Conservation (phyloP, 2,329 filamentous ascomycete species). For the Gaeumannomyces sp. region DNA sequence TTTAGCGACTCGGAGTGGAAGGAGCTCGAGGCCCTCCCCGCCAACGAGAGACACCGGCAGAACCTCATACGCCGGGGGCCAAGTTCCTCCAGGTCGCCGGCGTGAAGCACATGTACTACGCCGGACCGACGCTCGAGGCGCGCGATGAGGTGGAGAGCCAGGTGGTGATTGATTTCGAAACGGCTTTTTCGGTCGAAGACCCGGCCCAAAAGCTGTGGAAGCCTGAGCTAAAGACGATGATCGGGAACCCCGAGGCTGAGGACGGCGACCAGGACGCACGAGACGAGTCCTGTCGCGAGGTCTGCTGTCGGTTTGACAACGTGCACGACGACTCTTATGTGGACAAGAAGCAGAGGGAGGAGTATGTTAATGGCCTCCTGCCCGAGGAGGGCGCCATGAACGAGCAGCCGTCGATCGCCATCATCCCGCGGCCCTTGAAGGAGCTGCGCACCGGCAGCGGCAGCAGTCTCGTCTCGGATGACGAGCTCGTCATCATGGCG, state of each 20-base stretch:
- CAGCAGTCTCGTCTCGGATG: constrained; percentile 14
- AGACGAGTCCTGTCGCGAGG: constrained; percentile 7
- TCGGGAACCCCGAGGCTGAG: neutral
- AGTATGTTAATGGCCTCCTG: constrained; percentile 13
- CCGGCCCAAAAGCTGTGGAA: neutral
- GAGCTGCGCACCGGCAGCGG: constrained; percentile 9
- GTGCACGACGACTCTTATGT: constrained; percentile 12
- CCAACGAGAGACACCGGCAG: constrained; percentile 7
- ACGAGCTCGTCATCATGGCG: constrained; percentile 27
- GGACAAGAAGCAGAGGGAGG: constrained; percentile 10
- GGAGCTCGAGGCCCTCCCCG: neutral
- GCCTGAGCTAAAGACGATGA: neutral
- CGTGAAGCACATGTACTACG: constrained; percentile 24
- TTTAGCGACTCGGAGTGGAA: neutral
- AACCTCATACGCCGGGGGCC: constrained; percentile 18
- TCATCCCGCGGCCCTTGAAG: constrained; percentile 11
- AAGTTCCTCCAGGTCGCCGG: constrained; percentile 17
- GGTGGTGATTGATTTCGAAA: constrained; percentile 26
- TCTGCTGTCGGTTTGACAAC: constrained; percentile 12
- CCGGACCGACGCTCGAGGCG: constrained; percentile 17
- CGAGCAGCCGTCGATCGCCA: constrained; percentile 7
- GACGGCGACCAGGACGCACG: neutral
- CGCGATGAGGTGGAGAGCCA: constrained; percentile 26
- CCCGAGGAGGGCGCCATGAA: constrained; percentile 10
- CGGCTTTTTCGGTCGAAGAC: constrained; percentile 16